Percentiles rank a stretch among this genome's conserved stretches.
Evolutionary conservation across 768 basidiomycete species (phyloP).

Genomic region (Kwoniella shandongensis): DNA sequence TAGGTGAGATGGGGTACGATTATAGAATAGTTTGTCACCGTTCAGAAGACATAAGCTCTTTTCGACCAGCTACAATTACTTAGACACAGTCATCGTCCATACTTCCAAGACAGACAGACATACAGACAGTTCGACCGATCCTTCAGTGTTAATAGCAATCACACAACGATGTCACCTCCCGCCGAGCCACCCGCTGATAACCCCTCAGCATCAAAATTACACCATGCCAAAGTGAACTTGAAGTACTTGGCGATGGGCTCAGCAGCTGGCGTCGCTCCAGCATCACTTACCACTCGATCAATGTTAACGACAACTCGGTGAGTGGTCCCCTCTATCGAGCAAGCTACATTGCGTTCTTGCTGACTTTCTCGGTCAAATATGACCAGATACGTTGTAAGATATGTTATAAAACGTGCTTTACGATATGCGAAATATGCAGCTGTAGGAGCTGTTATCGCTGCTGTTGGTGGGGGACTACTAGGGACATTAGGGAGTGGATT

Average conservation of each 20-base stretch:
- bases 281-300: slow-evolving; percentile 31
- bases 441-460: slow-evolving; percentile 35
- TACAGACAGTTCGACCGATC: too few species aligned
- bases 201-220: slow-evolving; percentile 7
- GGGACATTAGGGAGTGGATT: slow-evolving; percentile 44
- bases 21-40: too few species aligned
- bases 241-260: slow-evolving; percentile 40
- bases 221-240: slow-evolving; percentile 34
- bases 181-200: slow-evolving; percentile 8
- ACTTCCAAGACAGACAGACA: too few species aligned
- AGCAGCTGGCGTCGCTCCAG: slow-evolving; percentile 31
- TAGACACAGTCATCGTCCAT: too few species aligned
- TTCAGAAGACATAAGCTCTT: too few species aligned
- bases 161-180: too few species aligned
- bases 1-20: too few species aligned
- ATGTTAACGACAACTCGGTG: slow-evolving; percentile 40
- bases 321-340: slow-evolving; percentile 3
- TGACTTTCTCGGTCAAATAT: too few species aligned
- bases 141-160: too few species aligned
- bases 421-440: slow-evolving; percentile 49
- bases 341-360: too few species aligned
- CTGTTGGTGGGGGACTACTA: slow-evolving; percentile 31
- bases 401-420: slow-evolving; percentile 33
- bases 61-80: too few species aligned
- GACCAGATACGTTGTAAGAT: slow-evolving; percentile 41